These are phyloP conservation scores for Fusarium sp. DNA, from an alignment of 2,329 filamentous ascomycete genomes.

Conservation along the genomic window DNA sequence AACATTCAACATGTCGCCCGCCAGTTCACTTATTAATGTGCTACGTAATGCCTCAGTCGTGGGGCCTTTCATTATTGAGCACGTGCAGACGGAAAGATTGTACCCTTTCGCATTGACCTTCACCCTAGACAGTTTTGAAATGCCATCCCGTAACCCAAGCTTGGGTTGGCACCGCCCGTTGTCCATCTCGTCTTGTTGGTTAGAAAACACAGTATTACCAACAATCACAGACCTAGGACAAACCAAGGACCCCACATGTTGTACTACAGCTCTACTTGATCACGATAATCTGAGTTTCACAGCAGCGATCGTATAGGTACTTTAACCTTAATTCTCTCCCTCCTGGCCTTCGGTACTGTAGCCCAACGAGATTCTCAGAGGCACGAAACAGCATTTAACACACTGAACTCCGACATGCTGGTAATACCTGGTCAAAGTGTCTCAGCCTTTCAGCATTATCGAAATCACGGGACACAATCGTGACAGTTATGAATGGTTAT, in stretches of 20 bases:
- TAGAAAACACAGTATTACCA: neutral
- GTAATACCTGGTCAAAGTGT: constrained; percentile 22
- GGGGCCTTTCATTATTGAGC: constrained; percentile 7
- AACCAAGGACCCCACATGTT: neutral
- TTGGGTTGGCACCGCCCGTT: neutral
- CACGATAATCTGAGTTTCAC: neutral
- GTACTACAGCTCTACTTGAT: neutral
- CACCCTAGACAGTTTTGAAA: neutral
- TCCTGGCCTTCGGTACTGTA: neutral
- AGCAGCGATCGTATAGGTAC: neutral
- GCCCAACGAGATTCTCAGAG: neutral
- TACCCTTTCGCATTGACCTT: neutral
- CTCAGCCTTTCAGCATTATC: constrained; percentile 33
- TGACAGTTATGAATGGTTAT: constrained; percentile 25
- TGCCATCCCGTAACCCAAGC: neutral
- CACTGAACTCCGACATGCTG: neutral
- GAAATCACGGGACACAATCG: constrained; percentile 35
- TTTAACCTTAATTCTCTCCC: neutral
- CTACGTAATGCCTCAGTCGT: constrained; percentile 10
- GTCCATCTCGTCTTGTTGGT: neutral
- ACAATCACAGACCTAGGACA: neutral
- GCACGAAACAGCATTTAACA: constrained; percentile 15
- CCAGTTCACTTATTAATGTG: constrained; percentile 20
- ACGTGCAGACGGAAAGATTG: neutral
- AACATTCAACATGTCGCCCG: constrained; percentile 28